Conservation (phyloP, 2,329 filamentous ascomycete genomes). For the Phymatotrichopsis omnivora region DNA sequence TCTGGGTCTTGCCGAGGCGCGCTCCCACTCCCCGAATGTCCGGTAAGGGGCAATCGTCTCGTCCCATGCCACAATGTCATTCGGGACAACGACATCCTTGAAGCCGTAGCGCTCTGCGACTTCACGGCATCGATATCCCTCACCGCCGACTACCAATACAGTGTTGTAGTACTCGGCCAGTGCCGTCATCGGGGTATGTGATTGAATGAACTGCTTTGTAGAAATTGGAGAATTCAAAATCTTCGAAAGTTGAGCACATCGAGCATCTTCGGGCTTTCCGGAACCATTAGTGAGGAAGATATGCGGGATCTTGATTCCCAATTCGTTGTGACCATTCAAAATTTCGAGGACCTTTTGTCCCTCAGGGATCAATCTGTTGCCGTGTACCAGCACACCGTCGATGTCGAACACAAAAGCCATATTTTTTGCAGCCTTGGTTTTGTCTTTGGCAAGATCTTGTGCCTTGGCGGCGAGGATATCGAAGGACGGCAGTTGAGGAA, state of each 20-base stretch:
- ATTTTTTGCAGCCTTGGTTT: conserved; percentile 61
- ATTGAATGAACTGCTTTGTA: conserved; percentile 67
- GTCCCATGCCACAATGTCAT: conserved; percentile 63
- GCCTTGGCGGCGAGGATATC: conserved; percentile 61
- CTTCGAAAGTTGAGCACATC: conserved; percentile 55
- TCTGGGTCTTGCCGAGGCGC: conserved; percentile 54
- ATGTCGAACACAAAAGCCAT: conserved; percentile 76
- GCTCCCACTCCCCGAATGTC: conserved; percentile 57
- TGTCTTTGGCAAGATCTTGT: conserved; percentile 55
- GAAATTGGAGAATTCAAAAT: conserved; percentile 56
- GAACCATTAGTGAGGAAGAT: conserved; percentile 68
- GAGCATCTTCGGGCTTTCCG: conserved; percentile 57
- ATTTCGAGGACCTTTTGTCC: conserved; percentile 57
- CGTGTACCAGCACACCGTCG: conserved; percentile 65
- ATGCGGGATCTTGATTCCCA: conserved; percentile 47
- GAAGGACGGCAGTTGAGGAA: conserved; percentile 51
- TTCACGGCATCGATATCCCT: conserved; percentile 63
- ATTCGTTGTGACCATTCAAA: conserved; percentile 46
- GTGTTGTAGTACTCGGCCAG: conserved; percentile 67
- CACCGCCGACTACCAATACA: conserved; percentile 64
- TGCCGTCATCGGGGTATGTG: conserved; percentile 67
- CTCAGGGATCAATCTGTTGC: conserved; percentile 59
- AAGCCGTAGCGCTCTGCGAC: conserved; percentile 65
- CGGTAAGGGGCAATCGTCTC: conserved; percentile 59
- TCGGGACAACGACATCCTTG: conserved; percentile 61